Percentiles rank a stretch among this genome's conserved stretches.
Evolutionary conservation across 306 rosid genomes (phyloP).

Genomic region (Sicyos edulis): DNA sequence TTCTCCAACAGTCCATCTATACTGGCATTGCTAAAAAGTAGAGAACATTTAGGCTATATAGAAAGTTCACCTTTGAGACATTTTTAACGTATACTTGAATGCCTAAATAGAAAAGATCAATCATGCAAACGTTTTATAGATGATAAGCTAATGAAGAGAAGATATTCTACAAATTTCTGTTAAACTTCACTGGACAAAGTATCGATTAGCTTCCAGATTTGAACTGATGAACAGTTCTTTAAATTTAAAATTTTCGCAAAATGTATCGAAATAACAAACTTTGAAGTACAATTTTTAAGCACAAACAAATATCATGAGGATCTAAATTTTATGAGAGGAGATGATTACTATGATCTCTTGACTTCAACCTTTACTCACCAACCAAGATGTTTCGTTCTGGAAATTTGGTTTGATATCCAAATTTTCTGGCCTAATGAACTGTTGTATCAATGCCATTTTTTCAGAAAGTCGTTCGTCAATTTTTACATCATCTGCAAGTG

Average conservation of each 20-base stretch:
- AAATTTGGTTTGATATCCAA: slow-evolving; percentile 74
- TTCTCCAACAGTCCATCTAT: slow-evolving; percentile 4
- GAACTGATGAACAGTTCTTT: background rate
- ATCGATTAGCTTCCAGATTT: background rate
- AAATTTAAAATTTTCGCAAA: background rate
- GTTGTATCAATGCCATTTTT: slow-evolving; percentile 85
- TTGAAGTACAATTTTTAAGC: background rate
- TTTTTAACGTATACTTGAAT: background rate
- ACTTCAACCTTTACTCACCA: slow-evolving; percentile 54
- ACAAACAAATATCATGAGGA: slow-evolving; percentile 8
- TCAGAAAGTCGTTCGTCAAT: slow-evolving; percentile 67
- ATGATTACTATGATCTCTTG: background rate
- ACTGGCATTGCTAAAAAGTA: slow-evolving; percentile 11
- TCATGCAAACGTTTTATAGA: background rate
- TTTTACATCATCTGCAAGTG: slow-evolving; percentile 75
- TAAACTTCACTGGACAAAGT: background rate
- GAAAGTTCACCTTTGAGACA: background rate
- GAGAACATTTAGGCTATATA: background rate
- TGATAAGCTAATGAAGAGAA: background rate
- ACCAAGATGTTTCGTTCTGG: slow-evolving; percentile 94
- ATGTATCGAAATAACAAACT: background rate
- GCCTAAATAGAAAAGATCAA: background rate
- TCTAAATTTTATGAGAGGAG: slow-evolving; percentile 10
- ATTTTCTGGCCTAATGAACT: slow-evolving; percentile 85
- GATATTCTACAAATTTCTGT: background rate